Base-by-base conservation (phyloP, 768 basidiomycete genomes). In the Infundibulicybe gibba region DNA sequence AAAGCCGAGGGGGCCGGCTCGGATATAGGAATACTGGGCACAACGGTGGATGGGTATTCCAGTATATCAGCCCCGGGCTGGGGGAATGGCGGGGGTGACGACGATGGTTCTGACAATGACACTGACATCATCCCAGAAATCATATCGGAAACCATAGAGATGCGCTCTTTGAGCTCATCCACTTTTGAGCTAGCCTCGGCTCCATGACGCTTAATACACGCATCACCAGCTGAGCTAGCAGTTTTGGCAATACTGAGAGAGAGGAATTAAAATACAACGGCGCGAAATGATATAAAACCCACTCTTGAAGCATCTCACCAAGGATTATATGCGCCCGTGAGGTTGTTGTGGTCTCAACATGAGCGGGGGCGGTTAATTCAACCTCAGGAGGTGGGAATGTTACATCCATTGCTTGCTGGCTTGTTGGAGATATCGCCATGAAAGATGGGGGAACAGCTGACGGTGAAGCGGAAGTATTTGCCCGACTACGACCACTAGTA, bases 241-340 rank as follows among this genome's bases (percentile, higher is more conserved):
- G 80, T 81, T 45, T 77, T 72, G 35, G 76, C 79, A 53, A 85
- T 82, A 61, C 83, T 85, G 56, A 25, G 25, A 21, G 35, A 52
- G 45, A 51, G 48, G 44, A 57, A 50, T 51, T 47, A 52, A 49
- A 58, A 48, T 50, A 49, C 46, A 32, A 52, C 37, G 39, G 32
- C 16, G 30, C 33, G 33, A 43, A 45, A 19, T 41, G 48, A 39
- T 49, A 42, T 31, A 40, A 17, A 32, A 54, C 39, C 61, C 54
- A 85, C 85, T 77, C 74, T 60, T 72, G 75, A 34, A 85, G 65
- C 58, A 80, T 75, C 1, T 75, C 64, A 44, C 68, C 77, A 19
- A 67, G 66, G 19, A 76, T 70, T 6, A 57, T 54, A 44, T 62
- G 61, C 31, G 62, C 58, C 43, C 62, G 59, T 13, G 51, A 52